A percentile compares a stretch with the other conserved stretches of the same genome.
Conservation (phyloP, 768 basidiomycete species). For the Lactarius hengduanensis region DNA sequence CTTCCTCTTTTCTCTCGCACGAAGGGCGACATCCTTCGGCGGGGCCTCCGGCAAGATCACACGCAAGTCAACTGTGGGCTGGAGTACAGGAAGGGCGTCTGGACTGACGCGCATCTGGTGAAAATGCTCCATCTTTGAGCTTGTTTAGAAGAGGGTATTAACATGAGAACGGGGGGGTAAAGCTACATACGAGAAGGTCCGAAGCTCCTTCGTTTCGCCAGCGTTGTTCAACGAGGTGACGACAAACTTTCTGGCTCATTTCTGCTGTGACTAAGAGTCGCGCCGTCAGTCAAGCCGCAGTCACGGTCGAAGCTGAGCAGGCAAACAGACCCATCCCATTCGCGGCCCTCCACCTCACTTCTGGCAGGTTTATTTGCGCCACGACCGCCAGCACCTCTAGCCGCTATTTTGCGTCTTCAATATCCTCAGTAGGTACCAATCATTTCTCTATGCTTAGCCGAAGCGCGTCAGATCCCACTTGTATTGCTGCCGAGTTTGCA, state of each 20-base stretch:
- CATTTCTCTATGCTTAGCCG: slow-evolving; percentile 28
- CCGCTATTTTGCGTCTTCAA: slow-evolving; percentile 38
- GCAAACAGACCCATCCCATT: slow-evolving; percentile 67
- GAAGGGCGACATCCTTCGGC: slow-evolving; percentile 33
- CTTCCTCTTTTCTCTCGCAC: slow-evolving; percentile 32
- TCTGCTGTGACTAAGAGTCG: slow-evolving; percentile 45
- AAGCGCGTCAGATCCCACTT: slow-evolving; percentile 45
- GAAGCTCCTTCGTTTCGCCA: slow-evolving; percentile 85
- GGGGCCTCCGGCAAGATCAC: slow-evolving; percentile 49
- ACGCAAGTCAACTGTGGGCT: slow-evolving; percentile 72
- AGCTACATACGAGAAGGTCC: slow-evolving; percentile 67
- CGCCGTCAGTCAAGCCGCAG: slow-evolving; percentile 30
- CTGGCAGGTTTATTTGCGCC: slow-evolving; percentile 80
- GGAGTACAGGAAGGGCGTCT: slow-evolving; percentile 71
- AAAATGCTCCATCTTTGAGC: slow-evolving; percentile 84
- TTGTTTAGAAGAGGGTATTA: background rate
- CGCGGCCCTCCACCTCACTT: slow-evolving; percentile 71
- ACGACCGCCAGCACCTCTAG: slow-evolving; percentile 69
- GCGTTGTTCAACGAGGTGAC: slow-evolving; percentile 77
- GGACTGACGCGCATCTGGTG: slow-evolving; percentile 91
- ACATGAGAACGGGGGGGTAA: background rate
- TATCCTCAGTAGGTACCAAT: slow-evolving; percentile 23
- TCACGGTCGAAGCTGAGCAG: background rate
- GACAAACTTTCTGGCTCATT: slow-evolving; percentile 64
- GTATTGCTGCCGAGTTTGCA: slow-evolving; percentile 54